Base-by-base conservation (phyloP, 495 filamentous ascomycete genomes). In the Podospora fimiseda region DNA sequence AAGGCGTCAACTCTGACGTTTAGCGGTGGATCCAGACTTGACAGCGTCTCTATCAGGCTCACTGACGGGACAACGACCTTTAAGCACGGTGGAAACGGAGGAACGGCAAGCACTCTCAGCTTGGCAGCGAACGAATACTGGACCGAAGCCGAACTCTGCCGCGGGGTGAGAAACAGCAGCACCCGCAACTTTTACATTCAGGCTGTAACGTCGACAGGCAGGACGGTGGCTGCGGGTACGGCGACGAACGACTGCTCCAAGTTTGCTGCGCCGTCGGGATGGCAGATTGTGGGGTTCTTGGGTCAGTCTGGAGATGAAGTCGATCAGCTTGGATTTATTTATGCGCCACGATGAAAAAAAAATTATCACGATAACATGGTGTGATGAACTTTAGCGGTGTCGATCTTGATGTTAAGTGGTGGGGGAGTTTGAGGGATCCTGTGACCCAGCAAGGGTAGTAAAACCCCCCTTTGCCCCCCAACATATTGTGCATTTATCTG, bases 281-380 rank as follows among this genome's bases (percentile, higher is more conserved):
- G 74, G 73, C 72, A 68, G 18, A 75, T 84, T 62, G 74, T 78
- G 9, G 81, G 80, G 4, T 82, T 79, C 51, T 63, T 76, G 50
- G 80, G 80, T n/a, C 72, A 78, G 57, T 65, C 53, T 57, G 82
- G 80, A 1, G 74, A 79, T 55, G 80, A 83, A 65, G 56, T 86
- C 42, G 81, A 84, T 64, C 73, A 76, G 59, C 53, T 84, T 37
- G 81, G 71, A 6, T 77, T 85, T 59, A 65, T 84, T 37, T 84
- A 71, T 60, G 70, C 63, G 22, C 68, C 63, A 37, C 64, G 63
- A 51, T 73, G 50, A 42, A 19, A n/a, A n/a, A n/a, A n/a, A n/a
- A n/a, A 30, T 2, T 45, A 36, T 19, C 4, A 44, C 18, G 20
- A 11, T 22, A 36, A 40, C 16, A 23, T 20, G 16, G 41, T 21